Evolutionary conservation across 73 alveolate species (phyloP), one percentile per base, ranked within the genome.

Genomic region (Paraurostyla sp.): DNA sequence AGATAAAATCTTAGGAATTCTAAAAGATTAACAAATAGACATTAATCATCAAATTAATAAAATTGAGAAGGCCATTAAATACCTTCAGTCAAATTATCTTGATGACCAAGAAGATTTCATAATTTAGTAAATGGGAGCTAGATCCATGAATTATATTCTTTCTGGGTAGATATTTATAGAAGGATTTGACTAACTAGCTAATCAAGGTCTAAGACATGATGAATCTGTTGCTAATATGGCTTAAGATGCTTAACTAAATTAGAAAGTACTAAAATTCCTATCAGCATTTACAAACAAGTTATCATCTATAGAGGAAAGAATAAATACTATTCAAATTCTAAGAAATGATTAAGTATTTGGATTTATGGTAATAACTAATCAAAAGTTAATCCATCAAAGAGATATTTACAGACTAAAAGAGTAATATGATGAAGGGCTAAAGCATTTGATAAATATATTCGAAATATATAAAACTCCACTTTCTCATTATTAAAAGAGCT

Each of bases 381-480:
- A 73, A 18, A 42, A 36, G 18, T 3, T 73, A 2, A 23, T 15
- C 4, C 29, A 30, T 7, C 3, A 32, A 43, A n/a, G 68, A 13
- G 87, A 73, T 50, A 73, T 43, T 20, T 73, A 23, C 56, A 4
- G 71, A 7, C 30, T 48, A 38, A 73, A 56, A 27, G 68, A 45
- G 38, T 71, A 73, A 35, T 73, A 48, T 50, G 87, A 73, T 23
- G 87, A 73, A 48, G 87, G 87, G 4, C 71, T 73, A 27, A 48
- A 73, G 27, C 68, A 73, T 25, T 29, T 73, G 20, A 50, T 73
- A 3, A 73, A 73, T 50, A 43, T 73, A 2, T 73, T 73, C 46
- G 87, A 73, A 36, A 73, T 73, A 23, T 73, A 73, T 29, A 73
- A 73, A 38, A 73, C 87, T 9, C 87, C 87, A 7, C 32, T 73